Base-by-base conservation (phyloP, 805 yeast genomes). In the Yamadazyma sp. region DNA sequence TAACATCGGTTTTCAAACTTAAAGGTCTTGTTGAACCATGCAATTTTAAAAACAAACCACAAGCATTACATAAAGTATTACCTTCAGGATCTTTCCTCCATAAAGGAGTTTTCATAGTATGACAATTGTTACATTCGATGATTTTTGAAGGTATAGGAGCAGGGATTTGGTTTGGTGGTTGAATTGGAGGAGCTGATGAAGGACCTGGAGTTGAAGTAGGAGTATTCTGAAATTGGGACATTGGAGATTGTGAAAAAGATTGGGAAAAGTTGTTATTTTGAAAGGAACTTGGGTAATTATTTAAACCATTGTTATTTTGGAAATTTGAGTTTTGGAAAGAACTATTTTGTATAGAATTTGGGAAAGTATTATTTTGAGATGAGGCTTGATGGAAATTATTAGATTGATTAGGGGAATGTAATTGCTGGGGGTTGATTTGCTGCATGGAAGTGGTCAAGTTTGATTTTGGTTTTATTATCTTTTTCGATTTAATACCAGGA, bases 11-110 rank as follows among this genome's bases (percentile, higher is more conserved):
- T 40, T 75, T 75, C 37, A 75, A 57, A 16, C 80, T 70, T 16
- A 78, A 56, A 1, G 83, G 83, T 33, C 83, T 56, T 52, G 75
- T 75, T 3, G 82, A 74, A 12, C 83, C 83, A 47, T 78, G 83
- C 13, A 78, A 55, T 47, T 77, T 77, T 35, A 71, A 66, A 48
- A 77, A 78, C 15, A 78, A 58, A 0, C 83, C 83, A 58, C 83
- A 78, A 0, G 83, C 83, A 49, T 78, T 78, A 50, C 83, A 78
- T 4, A 78, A 58, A 3, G 82, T 76, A 41, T 76, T 73, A 1
- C 83, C 83, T 18, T 56, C 63, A 5, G 78, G 70, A 48, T 77
- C 80, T 48, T 76, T 67, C 29, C 83, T 57, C 83, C 83, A 78
- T 16, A 78, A 58, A 1, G 83, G 83, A 0, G 83, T 78, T 39